Evolutionary conservation across 2,329 filamentous ascomycete species (phyloP), one percentile per base, ranked within the genome.

Genomic region (Aspergillus oerlinghausenensis): DNA sequence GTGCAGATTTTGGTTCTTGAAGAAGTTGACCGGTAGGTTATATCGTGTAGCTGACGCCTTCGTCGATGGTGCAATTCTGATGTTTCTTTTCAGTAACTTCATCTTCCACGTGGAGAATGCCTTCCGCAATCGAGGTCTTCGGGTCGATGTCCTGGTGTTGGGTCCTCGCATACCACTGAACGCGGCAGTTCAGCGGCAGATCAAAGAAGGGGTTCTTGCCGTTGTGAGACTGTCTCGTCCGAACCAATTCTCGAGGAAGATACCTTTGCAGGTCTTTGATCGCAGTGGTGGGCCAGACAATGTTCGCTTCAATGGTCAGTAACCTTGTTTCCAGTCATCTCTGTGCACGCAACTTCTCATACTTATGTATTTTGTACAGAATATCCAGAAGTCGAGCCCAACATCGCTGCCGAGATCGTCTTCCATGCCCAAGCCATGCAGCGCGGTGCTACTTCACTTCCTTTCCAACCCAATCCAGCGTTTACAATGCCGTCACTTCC

Each of bases 1-100:
- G 88, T 97, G 17, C 92, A 97, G 70, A 85, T 97, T 29, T 84
- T 97, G 28, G 83, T 95, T 4, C 80, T 93, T 48, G 87, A 93
- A 61, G 86, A 92, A 63, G 82, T 95, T 11, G 85, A 88, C 57
- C 81, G 76, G 79, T 80, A 60, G 61, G 73, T 57, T 51, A 19
- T 48, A 40, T 14, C 19, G 38, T 14, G 54, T 35, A 10, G 21
- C 49, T 25, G 19, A 56, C 26, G 53, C 48, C 54, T 49, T 17
- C 5, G 14, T 19, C 10, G 4, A 58, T 49, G 45, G 38, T 23
- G 52, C 59, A 25, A 55, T 54, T 57, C 53, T 64, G 58, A 67
- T 63, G 35, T 60, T 29, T 3, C n/a, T 51, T 17, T 56, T 51
- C 45, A 82, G 88, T 58, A 87, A 90, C 55, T 97, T 96, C 67